Base-by-base conservation (phyloP, 768 basidiomycete species). In the Rhizopogon sp. region DNA sequence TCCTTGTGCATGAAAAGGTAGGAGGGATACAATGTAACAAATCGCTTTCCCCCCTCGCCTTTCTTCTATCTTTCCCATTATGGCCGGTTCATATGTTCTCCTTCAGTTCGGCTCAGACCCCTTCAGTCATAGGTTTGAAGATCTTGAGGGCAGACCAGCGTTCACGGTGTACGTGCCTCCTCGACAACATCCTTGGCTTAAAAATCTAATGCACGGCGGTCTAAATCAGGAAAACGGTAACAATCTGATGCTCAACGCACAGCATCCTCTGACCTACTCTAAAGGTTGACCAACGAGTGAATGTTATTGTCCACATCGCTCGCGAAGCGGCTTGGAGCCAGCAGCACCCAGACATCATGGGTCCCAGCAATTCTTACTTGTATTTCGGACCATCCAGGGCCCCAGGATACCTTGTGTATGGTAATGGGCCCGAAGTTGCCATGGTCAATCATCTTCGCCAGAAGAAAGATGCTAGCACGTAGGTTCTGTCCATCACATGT, bases 291-390 rank as follows among this genome's bases (percentile, higher is more conserved):
- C 72, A 76, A 54, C 74, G 70, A 49, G 83, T 85, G 20, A 88
- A 87, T 68, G 69, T 78, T 28, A 76, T 90, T 56, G 75, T 88
- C 56, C 78, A 82, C 58, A 71, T 90, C 52, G 76, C 78, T 40
- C 81, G 89, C 16, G 86, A 90, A 62, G 67, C 75, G 0, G 74
- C 72, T 20, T 90, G 89, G 88, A 74, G 81, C 22, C 77, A 82
- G 61, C 83, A 82, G 53, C 83, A 88, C 63, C 80, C 82, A 22
- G 77, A 73, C 45, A 83, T 90, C 58, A 85, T 89, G 83, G 89
- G 89, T n/a, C 89, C 89, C n/a, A 80, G 77, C 56, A 85, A 80
- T 40, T 82, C 89, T 5, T 88, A 78, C 65, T 79, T 90, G 57
- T 90, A 88, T 63, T 82, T 91, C 56, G 89, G 89, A 1, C 87